Percentiles rank a stretch among this genome's conserved stretches.
These are phyloP conservation scores for Cicer judaicum DNA, from an alignment of 306 rosid genomes.

Conservation along the genomic window DNA sequence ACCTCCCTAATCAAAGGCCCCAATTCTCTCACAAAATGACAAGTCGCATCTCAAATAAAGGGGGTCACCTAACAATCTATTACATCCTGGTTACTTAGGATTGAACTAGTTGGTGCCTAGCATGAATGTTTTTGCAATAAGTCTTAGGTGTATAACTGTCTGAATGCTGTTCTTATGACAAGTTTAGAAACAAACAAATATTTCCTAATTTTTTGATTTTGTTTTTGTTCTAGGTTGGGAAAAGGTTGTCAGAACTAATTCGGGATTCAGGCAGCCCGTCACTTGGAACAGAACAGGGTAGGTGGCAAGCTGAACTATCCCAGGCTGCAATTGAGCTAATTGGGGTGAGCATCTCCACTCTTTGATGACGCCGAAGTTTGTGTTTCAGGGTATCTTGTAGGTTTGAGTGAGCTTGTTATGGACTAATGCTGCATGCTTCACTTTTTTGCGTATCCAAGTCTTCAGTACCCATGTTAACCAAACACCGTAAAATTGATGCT, in stretches of 20 bases:
- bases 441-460: constrained; percentile 17
- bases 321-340: constrained; percentile 98
- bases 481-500: constrained; percentile 1
- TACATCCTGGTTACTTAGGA: constrained; percentile 25
- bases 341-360: constrained; percentile 62
- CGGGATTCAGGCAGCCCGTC: constrained; percentile 91
- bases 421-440: constrained; percentile 15
- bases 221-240: constrained; percentile 76
- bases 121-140: constrained; percentile 10
- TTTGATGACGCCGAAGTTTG: constrained; percentile 11
- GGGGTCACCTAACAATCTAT: background rate
- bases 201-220: constrained; percentile 28
- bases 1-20: background rate
- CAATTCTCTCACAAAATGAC: background rate
- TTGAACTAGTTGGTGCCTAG: background rate
- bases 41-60: background rate
- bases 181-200: background rate
- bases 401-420: constrained; percentile 23
- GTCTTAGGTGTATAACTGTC: background rate
- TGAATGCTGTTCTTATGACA: background rate
- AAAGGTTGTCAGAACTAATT: constrained; percentile 88
- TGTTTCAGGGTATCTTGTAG: constrained; percentile 12
- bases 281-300: constrained; percentile 83
- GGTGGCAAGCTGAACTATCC: constrained; percentile 99
- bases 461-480: constrained; percentile 6